phyloP scores from a whole-genome alignment of 495 filamentous ascomycete genomes.

The Aspergillus cavernicola region DNA sequence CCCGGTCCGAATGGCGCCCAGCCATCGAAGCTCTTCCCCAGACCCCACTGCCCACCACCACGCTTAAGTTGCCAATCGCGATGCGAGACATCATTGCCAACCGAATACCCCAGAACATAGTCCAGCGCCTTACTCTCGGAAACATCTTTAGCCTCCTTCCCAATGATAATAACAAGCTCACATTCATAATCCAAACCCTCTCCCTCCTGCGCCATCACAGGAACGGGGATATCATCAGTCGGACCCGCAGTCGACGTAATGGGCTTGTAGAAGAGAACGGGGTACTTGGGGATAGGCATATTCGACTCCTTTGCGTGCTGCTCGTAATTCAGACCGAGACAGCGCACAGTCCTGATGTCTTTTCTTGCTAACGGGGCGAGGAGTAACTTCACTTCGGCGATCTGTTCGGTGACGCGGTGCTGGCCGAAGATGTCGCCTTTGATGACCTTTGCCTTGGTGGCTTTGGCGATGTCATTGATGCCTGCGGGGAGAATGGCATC shows the following conservation, averaged over 20 bases:
- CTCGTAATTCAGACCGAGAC: conserved; percentile 78
- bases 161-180: conserved; percentile 76
- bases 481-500: conserved; percentile 73
- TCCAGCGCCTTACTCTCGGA: conserved; percentile 63
- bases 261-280: conserved; percentile 83
- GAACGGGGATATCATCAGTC: conserved; percentile 63
- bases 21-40: conserved; percentile 84
- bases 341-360: conserved; percentile 72
- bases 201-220: conserved; percentile 52
- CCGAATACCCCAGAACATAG: conserved; percentile 74
- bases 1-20: conserved; percentile 87
- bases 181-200: conserved; percentile 80
- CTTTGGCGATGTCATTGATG: conserved; percentile 61
- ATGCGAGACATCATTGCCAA: conserved; percentile 82
- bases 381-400: conserved; percentile 62
- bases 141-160: conserved; percentile 65
- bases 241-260: conserved; percentile 68
- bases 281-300: conserved; percentile 70
- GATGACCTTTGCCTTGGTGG: conserved; percentile 64
- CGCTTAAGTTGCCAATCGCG: conserved; percentile 78
- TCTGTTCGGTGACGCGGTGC: conserved; percentile 65
- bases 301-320: conserved; percentile 75
- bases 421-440: conserved; percentile 70
- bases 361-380: conserved; percentile 64
- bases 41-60: conserved; percentile 75